Conservation (phyloP, 2,329 filamentous ascomycete species). For the Aspergillus spinulosporus region DNA sequence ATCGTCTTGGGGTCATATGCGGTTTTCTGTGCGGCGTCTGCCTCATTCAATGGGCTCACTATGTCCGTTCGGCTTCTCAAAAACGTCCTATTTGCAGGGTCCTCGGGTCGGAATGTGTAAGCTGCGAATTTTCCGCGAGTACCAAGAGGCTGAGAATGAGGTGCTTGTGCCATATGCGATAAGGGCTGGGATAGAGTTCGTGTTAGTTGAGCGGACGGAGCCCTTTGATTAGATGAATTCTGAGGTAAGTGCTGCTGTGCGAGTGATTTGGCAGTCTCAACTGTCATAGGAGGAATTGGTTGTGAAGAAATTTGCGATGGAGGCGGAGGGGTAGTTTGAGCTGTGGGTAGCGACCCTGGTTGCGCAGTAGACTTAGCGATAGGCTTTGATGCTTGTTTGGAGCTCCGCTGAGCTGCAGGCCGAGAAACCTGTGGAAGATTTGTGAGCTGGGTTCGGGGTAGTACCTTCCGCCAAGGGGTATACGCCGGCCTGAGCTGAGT, state of each 20-base stretch:
- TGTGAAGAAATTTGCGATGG: not conserved
- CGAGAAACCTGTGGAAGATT: not conserved
- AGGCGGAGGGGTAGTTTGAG: not conserved
- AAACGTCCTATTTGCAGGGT: slow-evolving; percentile 19
- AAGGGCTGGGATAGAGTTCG: not conserved
- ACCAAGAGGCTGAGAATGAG: not conserved
- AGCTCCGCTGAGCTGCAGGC: not conserved
- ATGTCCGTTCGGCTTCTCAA: slow-evolving; percentile 38
- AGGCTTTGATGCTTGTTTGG: not conserved
- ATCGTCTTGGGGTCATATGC: slow-evolving; percentile 63
- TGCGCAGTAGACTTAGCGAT: too few relatives aligned
- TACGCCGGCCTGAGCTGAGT: not conserved
- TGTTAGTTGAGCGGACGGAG: not conserved
- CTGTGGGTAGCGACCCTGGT: too few relatives aligned
- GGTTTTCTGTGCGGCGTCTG: slow-evolving; percentile 45
- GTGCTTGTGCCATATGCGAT: not conserved
- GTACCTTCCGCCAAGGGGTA: not conserved
- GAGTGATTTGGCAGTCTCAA: not conserved
- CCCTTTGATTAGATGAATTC: not conserved
- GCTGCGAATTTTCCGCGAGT: slow-evolving; percentile 5
- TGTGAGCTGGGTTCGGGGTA: not conserved
- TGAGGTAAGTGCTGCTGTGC: not conserved
- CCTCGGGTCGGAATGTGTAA: slow-evolving; percentile 15
- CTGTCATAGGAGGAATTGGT: not conserved
- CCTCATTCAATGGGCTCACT: slow-evolving; percentile 46